Percentiles rank a stretch among this genome's conserved stretches.
Conservation (phyloP, 2,329 filamentous ascomycete species). For the Tricladium varicosporioides region DNA sequence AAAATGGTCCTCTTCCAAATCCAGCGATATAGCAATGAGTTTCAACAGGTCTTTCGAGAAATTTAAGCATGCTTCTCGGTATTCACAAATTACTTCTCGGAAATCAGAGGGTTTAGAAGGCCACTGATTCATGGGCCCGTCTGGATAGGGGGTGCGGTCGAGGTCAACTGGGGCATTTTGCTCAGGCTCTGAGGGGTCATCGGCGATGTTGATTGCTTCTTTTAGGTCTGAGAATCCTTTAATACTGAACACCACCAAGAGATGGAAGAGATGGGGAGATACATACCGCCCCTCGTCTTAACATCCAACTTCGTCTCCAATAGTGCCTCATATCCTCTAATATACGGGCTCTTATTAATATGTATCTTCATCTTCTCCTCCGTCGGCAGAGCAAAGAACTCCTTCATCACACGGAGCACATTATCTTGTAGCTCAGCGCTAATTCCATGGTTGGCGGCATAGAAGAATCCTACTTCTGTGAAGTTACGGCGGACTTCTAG, state of each 20-base stretch:
- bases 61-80: constrained; percentile 44
- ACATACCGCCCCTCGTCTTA: constrained; percentile 12
- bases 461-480: constrained; percentile 38
- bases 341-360: constrained; percentile 23
- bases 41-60: constrained; percentile 48
- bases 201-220: too few relatives aligned
- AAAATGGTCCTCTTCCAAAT: constrained; percentile 50
- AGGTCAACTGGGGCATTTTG: too few relatives aligned
- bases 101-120: constrained; percentile 56
- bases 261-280: not conserved
- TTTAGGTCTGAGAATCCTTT: too few relatives aligned
- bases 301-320: constrained; percentile 19
- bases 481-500: constrained; percentile 33
- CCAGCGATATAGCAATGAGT: constrained; percentile 51
- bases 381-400: constrained; percentile 24
- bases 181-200: too few relatives aligned
- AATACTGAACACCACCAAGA: too few relatives aligned
- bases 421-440: constrained; percentile 43
- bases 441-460: constrained; percentile 36
- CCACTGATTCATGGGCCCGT: constrained; percentile 69
- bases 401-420: constrained; percentile 25
- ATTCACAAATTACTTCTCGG: constrained; percentile 41
- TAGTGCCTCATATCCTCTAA: constrained; percentile 26
- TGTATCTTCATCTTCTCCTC: constrained; percentile 30
- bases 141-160: too few relatives aligned